Evolutionary conservation across 345 rosid species (phyloP).

Genomic region (Raphanus raphanistrum): DNA sequence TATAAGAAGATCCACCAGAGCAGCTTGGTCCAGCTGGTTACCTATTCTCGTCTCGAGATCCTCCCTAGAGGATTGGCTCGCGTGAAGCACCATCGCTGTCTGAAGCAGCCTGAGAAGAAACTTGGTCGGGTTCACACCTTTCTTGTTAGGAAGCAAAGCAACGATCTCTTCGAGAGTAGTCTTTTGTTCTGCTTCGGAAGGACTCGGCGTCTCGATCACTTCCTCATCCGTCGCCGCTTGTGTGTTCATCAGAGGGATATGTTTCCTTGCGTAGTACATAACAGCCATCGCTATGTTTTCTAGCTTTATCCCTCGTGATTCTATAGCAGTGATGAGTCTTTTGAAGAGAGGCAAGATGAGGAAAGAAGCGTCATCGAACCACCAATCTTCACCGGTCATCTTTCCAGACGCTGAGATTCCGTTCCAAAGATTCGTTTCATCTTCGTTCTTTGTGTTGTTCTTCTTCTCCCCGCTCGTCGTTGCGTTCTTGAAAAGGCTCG

Average conservation of each 20-base stretch:
- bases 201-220: conserved; percentile 33
- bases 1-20: conserved; percentile 61
- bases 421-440: conserved; percentile 51
- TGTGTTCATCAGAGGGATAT: conserved; percentile 57
- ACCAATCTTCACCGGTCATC: conserved; percentile 65
- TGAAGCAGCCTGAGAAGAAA: conserved; percentile 67
- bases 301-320: conserved; percentile 55
- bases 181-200: conserved; percentile 53
- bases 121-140: conserved; percentile 57
- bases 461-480: conserved; percentile 29
- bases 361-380: conserved; percentile 66
- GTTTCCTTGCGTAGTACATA: conserved; percentile 54
- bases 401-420: conserved; percentile 50
- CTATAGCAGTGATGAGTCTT: conserved; percentile 51
- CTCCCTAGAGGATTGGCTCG: conserved; percentile 52
- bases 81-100: conserved; percentile 57
- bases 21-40: conserved; percentile 60
- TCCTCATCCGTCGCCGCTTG: conserved; percentile 44
- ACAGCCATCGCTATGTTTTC: conserved; percentile 54
- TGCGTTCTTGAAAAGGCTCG: conserved; percentile 42
- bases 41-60: conserved; percentile 63
- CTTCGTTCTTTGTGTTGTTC: conserved; percentile 29
- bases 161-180: conserved; percentile 57
- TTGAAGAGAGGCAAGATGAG: conserved; percentile 54
- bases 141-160: conserved; percentile 54